These are phyloP conservation scores for Didymellaceae sp. DNA, from an alignment of 2,329 filamentous ascomycete species.

Conservation along the genomic window DNA sequence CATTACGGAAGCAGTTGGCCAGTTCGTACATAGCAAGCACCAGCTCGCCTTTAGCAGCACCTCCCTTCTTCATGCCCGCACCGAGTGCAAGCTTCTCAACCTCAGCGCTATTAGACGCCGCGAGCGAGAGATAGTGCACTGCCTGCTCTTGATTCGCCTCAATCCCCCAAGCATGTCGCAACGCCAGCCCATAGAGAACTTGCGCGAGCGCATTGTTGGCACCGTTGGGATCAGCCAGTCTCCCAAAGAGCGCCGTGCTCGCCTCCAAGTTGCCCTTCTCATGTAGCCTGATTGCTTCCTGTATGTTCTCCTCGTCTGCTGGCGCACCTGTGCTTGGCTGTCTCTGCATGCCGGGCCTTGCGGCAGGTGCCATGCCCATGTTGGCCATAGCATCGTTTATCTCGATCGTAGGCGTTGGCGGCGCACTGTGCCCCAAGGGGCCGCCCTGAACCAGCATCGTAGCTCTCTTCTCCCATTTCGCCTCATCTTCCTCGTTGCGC, in stretches of 20 bases:
- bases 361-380: slow-evolving; percentile 6
- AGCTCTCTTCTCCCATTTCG: slow-evolving; percentile 89
- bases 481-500: slow-evolving; percentile 55
- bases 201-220: slow-evolving; percentile 93
- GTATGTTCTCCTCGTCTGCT: slow-evolving; percentile 67
- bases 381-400: slow-evolving; percentile 4
- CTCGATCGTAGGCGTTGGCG: slow-evolving; percentile 38
- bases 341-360: not conserved
- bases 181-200: slow-evolving; percentile 90
- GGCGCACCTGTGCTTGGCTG: slow-evolving; percentile 20
- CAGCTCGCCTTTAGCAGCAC: slow-evolving; percentile 92
- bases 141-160: slow-evolving; percentile 73
- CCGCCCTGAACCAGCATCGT: slow-evolving; percentile 78
- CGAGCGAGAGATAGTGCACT: slow-evolving; percentile 83
- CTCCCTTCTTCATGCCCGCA: slow-evolving; percentile 90
- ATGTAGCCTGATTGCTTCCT: slow-evolving; percentile 93
- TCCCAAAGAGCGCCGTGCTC: slow-evolving; percentile 85
- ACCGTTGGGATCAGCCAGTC: slow-evolving; percentile 80
- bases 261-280: slow-evolving; percentile 78
- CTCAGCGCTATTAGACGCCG: slow-evolving; percentile 86
- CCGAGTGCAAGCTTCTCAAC: slow-evolving; percentile 85
- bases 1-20: slow-evolving; percentile 89
- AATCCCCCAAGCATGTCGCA: slow-evolving; percentile 94
- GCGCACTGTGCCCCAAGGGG: slow-evolving; percentile 51
- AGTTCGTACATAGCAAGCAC: slow-evolving; percentile 96